Evolutionary conservation across 805 yeast genomes (phyloP).

Genomic region (Lachancea fermentati): DNA sequence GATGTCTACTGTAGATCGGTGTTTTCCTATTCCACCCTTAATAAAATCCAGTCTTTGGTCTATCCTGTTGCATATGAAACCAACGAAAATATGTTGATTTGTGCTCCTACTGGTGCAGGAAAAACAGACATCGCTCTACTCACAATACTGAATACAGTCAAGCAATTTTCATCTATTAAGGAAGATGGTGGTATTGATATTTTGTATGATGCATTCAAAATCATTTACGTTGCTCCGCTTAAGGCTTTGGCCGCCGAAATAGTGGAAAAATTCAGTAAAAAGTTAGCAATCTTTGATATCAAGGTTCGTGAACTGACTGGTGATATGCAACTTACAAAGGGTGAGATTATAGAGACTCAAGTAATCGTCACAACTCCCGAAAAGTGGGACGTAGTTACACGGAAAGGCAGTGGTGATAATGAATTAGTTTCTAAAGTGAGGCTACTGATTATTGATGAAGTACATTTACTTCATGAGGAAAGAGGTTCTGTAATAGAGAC

Average conservation of each 20-base stretch:
- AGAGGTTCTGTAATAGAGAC: constrained; percentile 98
- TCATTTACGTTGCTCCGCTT: constrained; percentile 88
- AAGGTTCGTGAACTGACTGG: constrained; percentile 87
- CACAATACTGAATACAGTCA: constrained; percentile 71
- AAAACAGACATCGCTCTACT: constrained; percentile 89
- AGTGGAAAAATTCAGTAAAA: constrained; percentile 77
- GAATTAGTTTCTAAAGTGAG: constrained; percentile 81
- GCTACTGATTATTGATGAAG: constrained; percentile 89
- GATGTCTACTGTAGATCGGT: constrained; percentile 82
- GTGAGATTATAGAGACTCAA: constrained; percentile 78
- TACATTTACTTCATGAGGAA: constrained; percentile 93
- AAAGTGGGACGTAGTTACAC: constrained; percentile 96
- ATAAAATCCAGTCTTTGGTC: constrained; percentile 85
- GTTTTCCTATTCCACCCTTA: constrained; percentile 71
- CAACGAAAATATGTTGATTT: constrained; percentile 89
- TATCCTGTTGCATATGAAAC: constrained; percentile 90
- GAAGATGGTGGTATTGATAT: constrained; percentile 53
- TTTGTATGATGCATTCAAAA: constrained; percentile 79
- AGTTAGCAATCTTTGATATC: constrained; percentile 79
- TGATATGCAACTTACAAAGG: constrained; percentile 84
- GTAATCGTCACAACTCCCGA: constrained; percentile 92
- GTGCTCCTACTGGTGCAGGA: constrained; percentile 99
- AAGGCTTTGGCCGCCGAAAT: constrained; percentile 96
- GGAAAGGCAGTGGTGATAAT: constrained; percentile 85
- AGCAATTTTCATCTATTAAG: constrained; percentile 57